Base-by-base conservation (phyloP, 2,329 filamentous ascomycete species). In the Zalaria obscura region DNA sequence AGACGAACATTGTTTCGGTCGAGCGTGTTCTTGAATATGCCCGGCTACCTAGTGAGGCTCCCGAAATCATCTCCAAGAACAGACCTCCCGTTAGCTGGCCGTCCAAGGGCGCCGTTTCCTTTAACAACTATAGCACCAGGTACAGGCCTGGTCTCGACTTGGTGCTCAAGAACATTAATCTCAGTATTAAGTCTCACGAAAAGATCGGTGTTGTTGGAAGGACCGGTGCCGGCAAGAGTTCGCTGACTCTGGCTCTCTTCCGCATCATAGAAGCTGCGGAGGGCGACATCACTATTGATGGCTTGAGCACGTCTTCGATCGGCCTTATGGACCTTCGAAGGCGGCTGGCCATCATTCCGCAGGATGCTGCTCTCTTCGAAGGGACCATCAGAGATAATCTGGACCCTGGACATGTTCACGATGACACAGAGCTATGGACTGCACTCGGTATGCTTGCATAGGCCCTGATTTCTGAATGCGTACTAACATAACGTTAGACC, bases 1-100 rank as follows among this genome's bases (percentile, higher is more conserved):
- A 98, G 70, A 96, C 89, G n/a, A 98, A 98, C 63, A 98, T 98
- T 55, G 89, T 98, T 36, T 94, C 89, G 6, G 91, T 98, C 32
- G 91, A 98, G 71, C 83, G 91, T 56, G 88, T 98, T 38, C 78
- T 98, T 39, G 93, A 98, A 63, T 98, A 98, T 64, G 85, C 89
- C 44, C 74, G 76, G 39, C 73, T 98, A 48, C 88, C 89, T 26
- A 91, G 83, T 60, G 91, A 98, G 66, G 89, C 91, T 39, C 86
- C 88, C 5, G 91, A 98, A 60, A 85, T 96, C 50, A 83, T 96
- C 52, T 82, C 84, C 55, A 82, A 85, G 62, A 81, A 83, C 58
- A 74, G 89, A 38, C 89, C 91, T 34, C 79, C 86, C 6, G 84
- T 86, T 48, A 83, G 84, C 53, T 98, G 91, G 91, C 91, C 93